Evolutionary conservation across 306 rosid species (phyloP).

Genomic region (Dryas drummondii): DNA sequence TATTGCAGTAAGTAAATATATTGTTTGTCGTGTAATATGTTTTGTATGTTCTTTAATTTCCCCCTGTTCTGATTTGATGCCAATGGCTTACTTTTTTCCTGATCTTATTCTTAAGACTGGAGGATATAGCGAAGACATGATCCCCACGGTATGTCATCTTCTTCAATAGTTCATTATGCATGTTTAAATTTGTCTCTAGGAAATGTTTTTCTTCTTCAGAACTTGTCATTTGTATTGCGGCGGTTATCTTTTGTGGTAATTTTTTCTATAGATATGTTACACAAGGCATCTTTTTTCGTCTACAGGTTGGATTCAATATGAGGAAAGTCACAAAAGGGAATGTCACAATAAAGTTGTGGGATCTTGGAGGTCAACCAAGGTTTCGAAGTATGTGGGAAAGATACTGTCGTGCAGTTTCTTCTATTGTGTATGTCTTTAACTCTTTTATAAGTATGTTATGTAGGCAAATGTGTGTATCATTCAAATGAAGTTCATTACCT

Average conservation of each 20-base stretch:
- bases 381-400: slow-evolving; percentile 81
- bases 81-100: slow-evolving; percentile 26
- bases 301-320: slow-evolving; percentile 79
- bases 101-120: slow-evolving; percentile 44
- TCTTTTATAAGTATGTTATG: background rate
- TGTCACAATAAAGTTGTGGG: slow-evolving; percentile 68
- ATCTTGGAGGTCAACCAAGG: slow-evolving; percentile 76
- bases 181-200: background rate
- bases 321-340: slow-evolving; percentile 69
- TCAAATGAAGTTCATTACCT: background rate
- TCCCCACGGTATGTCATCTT: slow-evolving; percentile 58
- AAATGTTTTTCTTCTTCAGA: background rate
- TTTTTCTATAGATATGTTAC: slow-evolving; percentile 10
- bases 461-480: background rate
- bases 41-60: background rate
- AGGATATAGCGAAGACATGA: slow-evolving; percentile 76
- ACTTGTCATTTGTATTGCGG: background rate
- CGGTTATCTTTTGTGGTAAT: background rate
- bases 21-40: background rate
- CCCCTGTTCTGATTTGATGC: slow-evolving; percentile 5
- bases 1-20: slow-evolving; percentile 54
- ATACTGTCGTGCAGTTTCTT: slow-evolving; percentile 73
- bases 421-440: slow-evolving; percentile 45
- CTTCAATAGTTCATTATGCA: background rate
- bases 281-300: slow-evolving; percentile 5